These are phyloP conservation scores for Ceratocystis eucalypticola DNA, from an alignment of 2,329 filamentous ascomycete species.

Conservation along the genomic window DNA sequence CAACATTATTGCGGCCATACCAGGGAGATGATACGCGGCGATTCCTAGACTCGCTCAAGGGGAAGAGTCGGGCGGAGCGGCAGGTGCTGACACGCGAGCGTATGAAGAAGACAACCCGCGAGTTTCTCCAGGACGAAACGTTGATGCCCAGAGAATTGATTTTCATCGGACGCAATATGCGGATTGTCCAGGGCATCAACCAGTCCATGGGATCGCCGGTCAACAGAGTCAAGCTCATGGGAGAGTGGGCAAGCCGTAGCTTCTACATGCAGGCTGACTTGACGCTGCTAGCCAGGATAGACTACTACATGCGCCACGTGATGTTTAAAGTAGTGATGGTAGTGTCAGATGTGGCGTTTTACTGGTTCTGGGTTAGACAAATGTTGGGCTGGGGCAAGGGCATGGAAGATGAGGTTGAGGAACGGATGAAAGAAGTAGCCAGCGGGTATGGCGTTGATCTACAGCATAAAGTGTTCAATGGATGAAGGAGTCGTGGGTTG, in stretches of 20 bases:
- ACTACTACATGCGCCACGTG: slow-evolving; percentile 62
- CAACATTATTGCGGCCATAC: slow-evolving; percentile 82
- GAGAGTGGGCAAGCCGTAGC: slow-evolving; percentile 73
- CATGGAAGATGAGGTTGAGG: slow-evolving; percentile 91
- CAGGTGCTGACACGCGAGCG: slow-evolving; percentile 81
- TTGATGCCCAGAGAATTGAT: slow-evolving; percentile 85
- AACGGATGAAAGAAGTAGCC: slow-evolving; percentile 72
- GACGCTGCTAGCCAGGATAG: slow-evolving; percentile 45
- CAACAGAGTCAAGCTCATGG: slow-evolving; percentile 88
- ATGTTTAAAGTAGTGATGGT: slow-evolving; percentile 70
- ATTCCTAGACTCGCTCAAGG: slow-evolving; percentile 51
- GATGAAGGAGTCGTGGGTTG: slow-evolving; percentile 32
- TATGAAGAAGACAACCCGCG: slow-evolving; percentile 54
- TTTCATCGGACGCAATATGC: slow-evolving; percentile 82
- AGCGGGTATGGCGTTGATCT: slow-evolving; percentile 86
- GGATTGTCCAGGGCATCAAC: slow-evolving; percentile 88
- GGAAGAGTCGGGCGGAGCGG: slow-evolving; percentile 50
- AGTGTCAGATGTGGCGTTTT: slow-evolving; percentile 69
- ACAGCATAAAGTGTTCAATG: slow-evolving; percentile 78
- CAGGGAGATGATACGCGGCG: slow-evolving; percentile 62
- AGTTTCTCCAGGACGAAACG: slow-evolving; percentile 68
- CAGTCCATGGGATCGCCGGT: slow-evolving; percentile 81
- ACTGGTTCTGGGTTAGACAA: slow-evolving; percentile 65
- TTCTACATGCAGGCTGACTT: slow-evolving; percentile 62
- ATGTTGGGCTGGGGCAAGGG: slow-evolving; percentile 62